Base-by-base conservation (phyloP, 257 asterid species). In the Penstemon newberryi region DNA sequence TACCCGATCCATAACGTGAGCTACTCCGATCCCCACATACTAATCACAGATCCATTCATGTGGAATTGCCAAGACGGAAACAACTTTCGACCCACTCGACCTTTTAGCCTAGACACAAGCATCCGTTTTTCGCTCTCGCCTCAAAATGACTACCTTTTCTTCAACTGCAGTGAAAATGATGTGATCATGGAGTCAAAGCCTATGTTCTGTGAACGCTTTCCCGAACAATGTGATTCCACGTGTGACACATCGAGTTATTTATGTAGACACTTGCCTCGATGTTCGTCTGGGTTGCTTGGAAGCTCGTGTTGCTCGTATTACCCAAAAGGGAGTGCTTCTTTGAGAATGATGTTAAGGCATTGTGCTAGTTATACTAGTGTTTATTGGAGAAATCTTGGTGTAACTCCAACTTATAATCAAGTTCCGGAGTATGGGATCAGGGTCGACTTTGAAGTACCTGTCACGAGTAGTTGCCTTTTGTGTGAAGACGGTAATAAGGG, bases 371-470 rank as follows among this genome's bases (percentile, higher is more conserved):
- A 90, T 37, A 71, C 96, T 0, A 85, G 91, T 4, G 82, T 94
- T 4, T 94, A 91, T 25, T 94, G 99, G 99, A 81, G 85, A 10
- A 89, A 80, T 52, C 78, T 88, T 3, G 97, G 96, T 0, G 70
- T 80, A 0, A 76, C 91, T 12, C 89, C 96, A 10, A 84, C 84
- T 0, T 87, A 70, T 53, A 77, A 77, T 51, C 97, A 94, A 85
- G 52, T 81, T 0, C 95, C 99, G 0, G 97, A 84, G 81, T 94
- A 90, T 37, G 97, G 96, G 42, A 69, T 89, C 4, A 72, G 99
- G 82, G 87, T 94, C 6, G 97, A 94, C 64, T 94, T 89, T 8
- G 96, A 94, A n/a, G 75, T 94, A 44, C 97, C 99, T 0, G 88
- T 86, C 33, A 91, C 96, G 5, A 75, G 86, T 0, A 72, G 85